Evolutionary conservation across 2,329 filamentous ascomycete genomes (phyloP).

Genomic region (Exophiala aquamarina): DNA sequence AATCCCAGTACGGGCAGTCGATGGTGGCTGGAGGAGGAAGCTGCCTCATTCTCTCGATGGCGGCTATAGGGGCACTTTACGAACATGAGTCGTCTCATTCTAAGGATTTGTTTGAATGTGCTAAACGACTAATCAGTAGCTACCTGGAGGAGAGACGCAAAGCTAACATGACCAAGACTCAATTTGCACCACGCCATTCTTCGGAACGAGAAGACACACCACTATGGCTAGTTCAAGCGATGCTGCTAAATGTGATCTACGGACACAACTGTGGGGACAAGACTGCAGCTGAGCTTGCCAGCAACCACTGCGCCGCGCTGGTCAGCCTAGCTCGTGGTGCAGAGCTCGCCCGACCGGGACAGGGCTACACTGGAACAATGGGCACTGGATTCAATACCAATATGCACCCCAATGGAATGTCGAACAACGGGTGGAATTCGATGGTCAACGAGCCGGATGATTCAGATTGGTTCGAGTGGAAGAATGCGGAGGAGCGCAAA

Average conservation of each 20-base stretch:
- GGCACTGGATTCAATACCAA: constrained; percentile 34
- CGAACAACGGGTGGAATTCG: constrained; percentile 42
- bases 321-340: constrained; percentile 89
- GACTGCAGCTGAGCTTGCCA: constrained; percentile 84
- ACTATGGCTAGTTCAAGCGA: constrained; percentile 93
- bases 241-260: constrained; percentile 94
- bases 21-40: constrained; percentile 73
- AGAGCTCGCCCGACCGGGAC: constrained; percentile 62
- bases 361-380: constrained; percentile 18
- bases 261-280: constrained; percentile 94
- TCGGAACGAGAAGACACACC: constrained; percentile 60
- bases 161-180: constrained; percentile 71
- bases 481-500: constrained; percentile 83
- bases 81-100: constrained; percentile 79
- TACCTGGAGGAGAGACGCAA: constrained; percentile 90
- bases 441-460: constrained; percentile 52
- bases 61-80: constrained; percentile 82
- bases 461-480: constrained; percentile 87
- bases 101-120: constrained; percentile 83
- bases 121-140: constrained; percentile 91
- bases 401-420: constrained; percentile 43
- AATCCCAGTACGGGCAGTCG: constrained; percentile 52
- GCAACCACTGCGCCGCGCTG: constrained; percentile 84
- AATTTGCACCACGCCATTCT: constrained; percentile 37
- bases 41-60: constrained; percentile 84